These are phyloP conservation scores for Tylopilus sp. DNA, from an alignment of 1,284 basidiomycete genomes.

Conservation along the genomic window DNA sequence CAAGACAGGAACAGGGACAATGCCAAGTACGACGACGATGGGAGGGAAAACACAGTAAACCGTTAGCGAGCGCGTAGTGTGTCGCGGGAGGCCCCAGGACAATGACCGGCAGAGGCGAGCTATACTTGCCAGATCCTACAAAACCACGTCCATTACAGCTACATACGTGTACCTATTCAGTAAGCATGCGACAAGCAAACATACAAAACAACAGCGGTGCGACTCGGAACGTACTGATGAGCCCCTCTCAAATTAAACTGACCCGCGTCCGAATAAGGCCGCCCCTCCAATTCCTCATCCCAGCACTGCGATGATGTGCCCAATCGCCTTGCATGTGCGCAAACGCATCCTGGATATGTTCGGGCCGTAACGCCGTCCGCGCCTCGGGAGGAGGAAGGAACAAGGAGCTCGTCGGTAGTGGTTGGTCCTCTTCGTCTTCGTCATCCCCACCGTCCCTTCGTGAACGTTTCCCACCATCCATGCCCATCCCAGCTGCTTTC, in stretches of 20 bases:
- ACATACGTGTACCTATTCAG: constrained; percentile 12
- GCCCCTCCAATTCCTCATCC: constrained; percentile 90
- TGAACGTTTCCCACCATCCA: constrained; percentile 67
- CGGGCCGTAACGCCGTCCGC: constrained; percentile 79
- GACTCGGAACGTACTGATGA: not conserved
- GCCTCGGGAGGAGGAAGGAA: constrained; percentile 87
- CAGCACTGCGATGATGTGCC: constrained; percentile 81
- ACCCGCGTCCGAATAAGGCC: constrained; percentile 84
- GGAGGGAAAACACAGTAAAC: too few relatives aligned
- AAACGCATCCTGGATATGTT: constrained; percentile 92
- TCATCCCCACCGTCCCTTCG: constrained; percentile 59
- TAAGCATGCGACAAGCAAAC: not conserved
- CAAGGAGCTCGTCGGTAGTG: constrained; percentile 74
- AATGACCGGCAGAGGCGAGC: constrained; percentile 1
- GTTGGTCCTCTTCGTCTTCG: constrained; percentile 67
- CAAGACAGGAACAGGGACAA: too few relatives aligned
- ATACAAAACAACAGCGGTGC: too few relatives aligned
- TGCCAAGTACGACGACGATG: too few relatives aligned
- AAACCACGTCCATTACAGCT: constrained; percentile 3
- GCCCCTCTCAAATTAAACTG: constrained; percentile 71
- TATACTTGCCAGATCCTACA: not conserved
- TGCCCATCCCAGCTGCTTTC: constrained; percentile 60
- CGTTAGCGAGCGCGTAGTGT: not conserved
- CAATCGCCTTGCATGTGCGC: constrained; percentile 89
- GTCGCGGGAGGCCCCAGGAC: constrained; percentile 19